These are phyloP conservation scores for Pichia occidentalis DNA, from an alignment of 805 yeast species.

Conservation along the genomic window DNA sequence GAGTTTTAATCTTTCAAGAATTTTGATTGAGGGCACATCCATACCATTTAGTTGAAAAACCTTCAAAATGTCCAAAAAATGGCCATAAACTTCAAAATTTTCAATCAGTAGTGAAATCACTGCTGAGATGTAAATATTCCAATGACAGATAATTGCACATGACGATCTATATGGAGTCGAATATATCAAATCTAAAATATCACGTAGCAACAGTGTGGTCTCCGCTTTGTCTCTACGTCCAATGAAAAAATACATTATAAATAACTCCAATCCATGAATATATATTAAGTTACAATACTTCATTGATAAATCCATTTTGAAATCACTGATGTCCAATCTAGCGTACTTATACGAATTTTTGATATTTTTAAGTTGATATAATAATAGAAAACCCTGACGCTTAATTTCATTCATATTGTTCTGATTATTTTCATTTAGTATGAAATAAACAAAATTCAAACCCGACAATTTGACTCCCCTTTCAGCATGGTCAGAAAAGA, in stretches of 20 bases:
- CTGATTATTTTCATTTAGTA: not conserved
- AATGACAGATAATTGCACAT: conserved; percentile 9
- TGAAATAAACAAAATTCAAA: conserved; percentile 8
- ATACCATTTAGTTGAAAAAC: conserved; percentile 11
- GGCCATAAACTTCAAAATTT: conserved; percentile 6
- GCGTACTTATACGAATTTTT: conserved; percentile 1
- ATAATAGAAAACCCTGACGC: conserved; percentile 3
- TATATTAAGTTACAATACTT: conserved; percentile 10
- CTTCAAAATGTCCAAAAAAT: conserved; percentile 6
- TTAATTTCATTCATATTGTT: not conserved
- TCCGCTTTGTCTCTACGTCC: not conserved
- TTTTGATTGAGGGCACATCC: conserved; percentile 5
- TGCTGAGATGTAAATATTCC: conserved; percentile 9
- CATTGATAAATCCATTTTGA: conserved; percentile 11
- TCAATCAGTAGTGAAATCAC: conserved; percentile 5
- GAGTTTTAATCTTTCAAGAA: conserved; percentile 2
- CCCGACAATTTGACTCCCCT: conserved; percentile 11
- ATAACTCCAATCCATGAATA: conserved; percentile 9
- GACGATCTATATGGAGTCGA: conserved; percentile 13
- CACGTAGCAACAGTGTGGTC: not conserved
- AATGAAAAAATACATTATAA: conserved; percentile 7
- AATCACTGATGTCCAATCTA: conserved; percentile 5
- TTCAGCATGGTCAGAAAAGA: not conserved
- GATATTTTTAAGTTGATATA: not conserved
- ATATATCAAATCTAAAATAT: conserved; percentile 10